phyloP scores from a whole-genome alignment of 306 rosid genomes.

The Sphenostylis stenocarpa region DNA sequence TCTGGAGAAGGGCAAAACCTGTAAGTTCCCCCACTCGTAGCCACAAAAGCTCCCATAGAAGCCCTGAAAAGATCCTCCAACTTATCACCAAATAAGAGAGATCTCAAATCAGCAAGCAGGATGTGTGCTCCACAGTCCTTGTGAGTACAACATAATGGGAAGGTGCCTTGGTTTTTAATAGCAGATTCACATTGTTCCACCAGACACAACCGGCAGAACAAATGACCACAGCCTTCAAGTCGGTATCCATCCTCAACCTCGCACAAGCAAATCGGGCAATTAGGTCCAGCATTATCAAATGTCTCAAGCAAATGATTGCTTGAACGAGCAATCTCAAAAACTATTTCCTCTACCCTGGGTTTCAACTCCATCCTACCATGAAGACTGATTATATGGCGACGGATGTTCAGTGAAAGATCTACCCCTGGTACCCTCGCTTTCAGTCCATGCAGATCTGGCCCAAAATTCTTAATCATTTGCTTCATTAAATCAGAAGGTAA shows the following conservation, averaged over 20 bases:
- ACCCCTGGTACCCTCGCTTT: slow-evolving; percentile 73
- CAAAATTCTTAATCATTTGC: slow-evolving; percentile 72
- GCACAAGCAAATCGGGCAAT: slow-evolving; percentile 88
- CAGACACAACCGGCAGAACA: slow-evolving; percentile 69
- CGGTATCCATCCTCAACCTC: slow-evolving; percentile 73
- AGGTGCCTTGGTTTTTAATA: slow-evolving; percentile 64
- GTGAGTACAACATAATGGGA: slow-evolving; percentile 71
- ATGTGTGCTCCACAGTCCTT: slow-evolving; percentile 54
- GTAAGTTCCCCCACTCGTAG: slow-evolving; percentile 54
- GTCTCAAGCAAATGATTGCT: slow-evolving; percentile 42
- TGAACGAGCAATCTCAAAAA: slow-evolving; percentile 49
- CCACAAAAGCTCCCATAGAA: slow-evolving; percentile 76
- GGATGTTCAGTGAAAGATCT: slow-evolving; percentile 58
- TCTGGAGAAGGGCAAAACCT: slow-evolving; percentile 94
- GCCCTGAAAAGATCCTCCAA: slow-evolving; percentile 90
- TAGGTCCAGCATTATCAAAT: slow-evolving; percentile 42
- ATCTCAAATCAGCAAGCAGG: slow-evolving; percentile 59
- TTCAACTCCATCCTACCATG: slow-evolving; percentile 69
- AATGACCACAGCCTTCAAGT: slow-evolving; percentile 79
- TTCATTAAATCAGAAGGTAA: slow-evolving; percentile 86
- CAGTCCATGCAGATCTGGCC: slow-evolving; percentile 78
- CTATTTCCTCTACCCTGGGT: slow-evolving; percentile 61
- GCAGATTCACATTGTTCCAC: slow-evolving; percentile 88
- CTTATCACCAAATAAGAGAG: slow-evolving; percentile 59
- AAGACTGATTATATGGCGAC: slow-evolving; percentile 54